These are phyloP conservation scores for Colletotrichum tofieldiae DNA, from an alignment of 2,329 filamentous ascomycete species.

Conservation along the genomic window DNA sequence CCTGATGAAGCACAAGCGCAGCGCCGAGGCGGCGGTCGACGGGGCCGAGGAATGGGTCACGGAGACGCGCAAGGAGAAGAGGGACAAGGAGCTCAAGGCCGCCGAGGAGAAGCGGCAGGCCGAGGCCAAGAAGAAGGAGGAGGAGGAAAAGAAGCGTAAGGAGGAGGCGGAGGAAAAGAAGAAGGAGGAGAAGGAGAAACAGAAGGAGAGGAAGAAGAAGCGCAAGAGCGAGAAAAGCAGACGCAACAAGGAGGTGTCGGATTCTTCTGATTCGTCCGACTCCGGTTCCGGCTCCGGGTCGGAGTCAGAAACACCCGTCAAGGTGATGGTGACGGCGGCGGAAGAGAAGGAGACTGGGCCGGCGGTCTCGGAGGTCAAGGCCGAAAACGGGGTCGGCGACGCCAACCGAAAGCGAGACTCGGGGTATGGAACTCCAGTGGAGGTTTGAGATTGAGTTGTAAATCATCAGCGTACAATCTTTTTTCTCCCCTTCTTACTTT, in stretches of 20 bases:
- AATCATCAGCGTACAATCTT: background rate
- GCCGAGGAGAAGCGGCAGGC: conserved; percentile 58
- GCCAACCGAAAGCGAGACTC: conserved; percentile 45
- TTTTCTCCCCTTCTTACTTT: background rate
- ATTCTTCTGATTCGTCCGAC: conserved; percentile 1
- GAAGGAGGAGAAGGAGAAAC: conserved; percentile 47
- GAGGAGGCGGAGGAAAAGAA: conserved; percentile 50
- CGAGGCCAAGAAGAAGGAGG: conserved; percentile 55
- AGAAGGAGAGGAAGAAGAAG: conserved; percentile 46
- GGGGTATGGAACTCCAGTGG: conserved; percentile 42
- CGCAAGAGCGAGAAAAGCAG: conserved; percentile 42
- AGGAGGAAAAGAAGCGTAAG: conserved; percentile 52
- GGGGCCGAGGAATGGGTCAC: conserved; percentile 65
- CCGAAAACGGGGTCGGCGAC: conserved; percentile 51
- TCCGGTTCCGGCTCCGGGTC: conserved; percentile 17
- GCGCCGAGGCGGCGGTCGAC: conserved; percentile 64
- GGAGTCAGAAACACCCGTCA: background rate
- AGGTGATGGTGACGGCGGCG: background rate
- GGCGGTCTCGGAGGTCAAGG: conserved; percentile 44
- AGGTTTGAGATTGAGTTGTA: conserved; percentile 19
- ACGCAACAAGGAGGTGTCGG: conserved; percentile 42
- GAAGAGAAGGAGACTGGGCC: conserved; percentile 29
- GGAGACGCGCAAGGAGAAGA: conserved; percentile 65
- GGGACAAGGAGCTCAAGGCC: conserved; percentile 60
- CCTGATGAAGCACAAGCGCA: conserved; percentile 70